A percentile compares a stretch with the other conserved stretches of the same genome.
Conservation (phyloP, 2,329 filamentous ascomycete species). For the Cladosporium cucumerinum region DNA sequence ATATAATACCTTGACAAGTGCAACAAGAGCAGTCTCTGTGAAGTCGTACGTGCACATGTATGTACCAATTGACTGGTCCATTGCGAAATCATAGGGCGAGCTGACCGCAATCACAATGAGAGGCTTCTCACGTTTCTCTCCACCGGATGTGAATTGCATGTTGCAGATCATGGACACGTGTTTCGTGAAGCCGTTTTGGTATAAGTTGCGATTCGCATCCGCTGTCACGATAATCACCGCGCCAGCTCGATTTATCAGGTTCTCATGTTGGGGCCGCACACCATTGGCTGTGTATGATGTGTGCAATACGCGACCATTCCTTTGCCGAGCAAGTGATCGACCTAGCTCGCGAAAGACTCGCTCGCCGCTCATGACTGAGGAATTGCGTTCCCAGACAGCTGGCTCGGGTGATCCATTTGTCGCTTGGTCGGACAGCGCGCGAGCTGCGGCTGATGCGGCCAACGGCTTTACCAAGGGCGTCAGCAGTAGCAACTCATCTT, state of each 20-base stretch:
- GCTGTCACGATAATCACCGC: conserved; percentile 89
- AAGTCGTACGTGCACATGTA: conserved; percentile 97
- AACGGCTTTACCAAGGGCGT: conserved; percentile 88
- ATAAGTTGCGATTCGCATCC: conserved; percentile 89
- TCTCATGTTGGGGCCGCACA: conserved; percentile 87
- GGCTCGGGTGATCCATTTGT: conserved; percentile 56
- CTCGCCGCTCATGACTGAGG: conserved; percentile 82
- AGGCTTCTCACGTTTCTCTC: conserved; percentile 73
- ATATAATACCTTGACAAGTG: conserved; percentile 77
- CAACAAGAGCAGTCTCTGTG: conserved; percentile 84
- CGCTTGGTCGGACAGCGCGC: conserved; percentile 62
- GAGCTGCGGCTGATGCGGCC: conserved; percentile 82
- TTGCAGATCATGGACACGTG: conserved; percentile 95
- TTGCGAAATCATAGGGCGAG: conserved; percentile 94
- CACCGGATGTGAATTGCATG: conserved; percentile 66
- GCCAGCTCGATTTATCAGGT: conserved; percentile 81
- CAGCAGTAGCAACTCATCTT: conserved; percentile 83
- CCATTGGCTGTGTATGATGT: conserved; percentile 95
- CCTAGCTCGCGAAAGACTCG: conserved; percentile 88
- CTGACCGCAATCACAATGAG: conserved; percentile 89
- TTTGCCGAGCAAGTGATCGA: conserved; percentile 77
- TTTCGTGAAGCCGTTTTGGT: conserved; percentile 92
- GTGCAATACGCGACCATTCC: conserved; percentile 82
- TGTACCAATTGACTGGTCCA: conserved; percentile 84
- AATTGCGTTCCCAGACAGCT: conserved; percentile 54